Conservation (phyloP, 2,329 filamentous ascomycete species). For the Trichoderma oligosporum region DNA sequence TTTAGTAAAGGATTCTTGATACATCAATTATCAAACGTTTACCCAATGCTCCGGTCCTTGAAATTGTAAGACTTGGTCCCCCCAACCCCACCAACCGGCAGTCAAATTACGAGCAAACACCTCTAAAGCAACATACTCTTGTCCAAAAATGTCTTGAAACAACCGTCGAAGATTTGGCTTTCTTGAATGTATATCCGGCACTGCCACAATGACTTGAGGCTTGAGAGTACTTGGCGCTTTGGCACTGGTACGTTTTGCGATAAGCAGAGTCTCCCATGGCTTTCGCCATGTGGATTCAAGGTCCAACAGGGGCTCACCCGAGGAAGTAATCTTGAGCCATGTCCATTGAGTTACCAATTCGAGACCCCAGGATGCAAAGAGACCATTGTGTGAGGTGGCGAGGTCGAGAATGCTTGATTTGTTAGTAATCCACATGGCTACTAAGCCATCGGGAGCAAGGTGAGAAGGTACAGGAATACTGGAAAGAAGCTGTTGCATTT, state of each 20-base stretch:
- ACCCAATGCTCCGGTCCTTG: constrained; percentile 56
- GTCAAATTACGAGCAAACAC: constrained; percentile 73
- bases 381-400: constrained; percentile 45
- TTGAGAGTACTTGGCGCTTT: constrained; percentile 25
- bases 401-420: constrained; percentile 57
- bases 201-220: constrained; percentile 60
- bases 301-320: constrained; percentile 61
- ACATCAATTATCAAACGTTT: background rate
- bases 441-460: constrained; percentile 52
- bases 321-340: constrained; percentile 69
- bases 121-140: constrained; percentile 59
- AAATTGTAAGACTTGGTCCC: constrained; percentile 67
- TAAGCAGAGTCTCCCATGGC: constrained; percentile 70
- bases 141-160: constrained; percentile 52
- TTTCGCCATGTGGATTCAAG: constrained; percentile 63
- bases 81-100: constrained; percentile 75
- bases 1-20: background rate
- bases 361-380: constrained; percentile 66
- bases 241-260: constrained; percentile 48
- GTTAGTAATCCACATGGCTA: constrained; percentile 78
- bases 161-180: constrained; percentile 68
- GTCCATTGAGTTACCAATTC: constrained; percentile 67
- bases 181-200: constrained; percentile 72
- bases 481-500: constrained; percentile 49
- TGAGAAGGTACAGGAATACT: constrained; percentile 54